Conservation (phyloP, 345 rosid genomes). For the Microcos paniculata region DNA sequence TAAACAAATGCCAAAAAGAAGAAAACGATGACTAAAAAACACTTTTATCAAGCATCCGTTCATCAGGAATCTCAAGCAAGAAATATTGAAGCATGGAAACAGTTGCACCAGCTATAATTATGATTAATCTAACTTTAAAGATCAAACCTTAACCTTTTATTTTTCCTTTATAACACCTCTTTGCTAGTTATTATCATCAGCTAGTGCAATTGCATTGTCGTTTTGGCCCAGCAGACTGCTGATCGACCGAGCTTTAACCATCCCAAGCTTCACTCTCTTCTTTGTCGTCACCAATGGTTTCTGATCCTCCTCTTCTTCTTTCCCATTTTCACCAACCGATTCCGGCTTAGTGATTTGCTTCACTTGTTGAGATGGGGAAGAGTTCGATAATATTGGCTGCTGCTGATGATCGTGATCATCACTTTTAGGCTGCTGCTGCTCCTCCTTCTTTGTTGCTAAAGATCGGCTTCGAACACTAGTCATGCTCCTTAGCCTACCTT, state of each 20-base stretch:
- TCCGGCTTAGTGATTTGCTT: not conserved
- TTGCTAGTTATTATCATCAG: constrained; percentile 7
- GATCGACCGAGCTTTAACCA: constrained; percentile 91
- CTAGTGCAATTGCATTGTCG: not conserved
- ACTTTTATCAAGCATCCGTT: constrained; percentile 1
- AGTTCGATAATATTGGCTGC: constrained; percentile 9
- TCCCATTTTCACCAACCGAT: not conserved
- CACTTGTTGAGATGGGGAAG: not conserved
- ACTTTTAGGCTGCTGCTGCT: not conserved
- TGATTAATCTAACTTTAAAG: not conserved
- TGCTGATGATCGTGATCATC: too few species aligned
- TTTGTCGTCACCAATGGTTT: constrained; percentile 27
- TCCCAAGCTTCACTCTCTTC: constrained; percentile 79
- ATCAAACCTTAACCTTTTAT: not conserved
- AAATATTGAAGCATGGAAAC: constrained; percentile 1
- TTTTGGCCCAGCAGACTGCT: constrained; percentile 81
- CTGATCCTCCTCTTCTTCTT: constrained; percentile 22
- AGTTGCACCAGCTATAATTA: not conserved
- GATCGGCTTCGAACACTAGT: constrained; percentile 41
- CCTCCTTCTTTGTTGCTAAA: constrained; percentile 18
- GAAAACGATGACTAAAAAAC: not conserved
- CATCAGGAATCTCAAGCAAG: not conserved
- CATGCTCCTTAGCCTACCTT: constrained; percentile 87
- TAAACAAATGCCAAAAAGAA: not conserved
- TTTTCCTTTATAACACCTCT: not conserved